Percentiles rank a stretch among this genome's conserved stretches.
These are phyloP conservation scores for Saksenaea oblongispora DNA, from an alignment of 371 early-diverging fungal species.

Conservation along the genomic window DNA sequence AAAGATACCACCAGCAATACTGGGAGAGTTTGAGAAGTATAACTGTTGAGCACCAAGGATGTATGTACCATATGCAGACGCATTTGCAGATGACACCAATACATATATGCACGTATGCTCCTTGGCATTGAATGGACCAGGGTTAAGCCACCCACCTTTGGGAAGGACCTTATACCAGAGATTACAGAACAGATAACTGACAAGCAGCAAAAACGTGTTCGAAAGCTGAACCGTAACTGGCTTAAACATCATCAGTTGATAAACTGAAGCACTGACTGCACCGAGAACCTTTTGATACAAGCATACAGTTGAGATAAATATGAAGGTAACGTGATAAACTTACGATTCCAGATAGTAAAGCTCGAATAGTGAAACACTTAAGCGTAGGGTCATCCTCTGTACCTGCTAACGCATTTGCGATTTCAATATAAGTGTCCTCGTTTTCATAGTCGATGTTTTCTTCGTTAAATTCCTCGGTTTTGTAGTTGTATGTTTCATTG, in stretches of 20 bases:
- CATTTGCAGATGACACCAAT: slow-evolving; percentile 37
- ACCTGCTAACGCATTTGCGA: slow-evolving; percentile 38
- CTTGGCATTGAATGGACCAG: slow-evolving; percentile 37
- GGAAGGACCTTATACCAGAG: slow-evolving; percentile 33
- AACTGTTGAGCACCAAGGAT: slow-evolving; percentile 59
- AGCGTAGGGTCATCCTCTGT: slow-evolving; percentile 35
- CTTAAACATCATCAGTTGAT: slow-evolving; percentile 45
- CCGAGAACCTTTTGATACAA: slow-evolving; percentile 27
- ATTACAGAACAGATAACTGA: slow-evolving; percentile 38
- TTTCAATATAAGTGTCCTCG: slow-evolving; percentile 12
- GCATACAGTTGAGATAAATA: background rate
- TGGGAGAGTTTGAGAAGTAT: slow-evolving; percentile 49
- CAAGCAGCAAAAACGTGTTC: slow-evolving; percentile 42
- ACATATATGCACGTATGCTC: slow-evolving; percentile 42
- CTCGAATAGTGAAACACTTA: slow-evolving; percentile 32
- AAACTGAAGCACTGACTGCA: slow-evolving; percentile 38
- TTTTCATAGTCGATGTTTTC: background rate
- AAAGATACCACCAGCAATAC: slow-evolving; percentile 40
- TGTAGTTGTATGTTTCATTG: background rate
- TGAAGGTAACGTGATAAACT: slow-evolving; percentile 3
- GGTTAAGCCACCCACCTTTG: slow-evolving; percentile 29
- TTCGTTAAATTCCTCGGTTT: background rate
- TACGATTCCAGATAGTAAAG: slow-evolving; percentile 35
- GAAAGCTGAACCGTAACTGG: slow-evolving; percentile 38
- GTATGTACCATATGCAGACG: slow-evolving; percentile 46